Evolutionary conservation across 345 rosid genomes (phyloP).

Genomic region (Syzygium aqueum): DNA sequence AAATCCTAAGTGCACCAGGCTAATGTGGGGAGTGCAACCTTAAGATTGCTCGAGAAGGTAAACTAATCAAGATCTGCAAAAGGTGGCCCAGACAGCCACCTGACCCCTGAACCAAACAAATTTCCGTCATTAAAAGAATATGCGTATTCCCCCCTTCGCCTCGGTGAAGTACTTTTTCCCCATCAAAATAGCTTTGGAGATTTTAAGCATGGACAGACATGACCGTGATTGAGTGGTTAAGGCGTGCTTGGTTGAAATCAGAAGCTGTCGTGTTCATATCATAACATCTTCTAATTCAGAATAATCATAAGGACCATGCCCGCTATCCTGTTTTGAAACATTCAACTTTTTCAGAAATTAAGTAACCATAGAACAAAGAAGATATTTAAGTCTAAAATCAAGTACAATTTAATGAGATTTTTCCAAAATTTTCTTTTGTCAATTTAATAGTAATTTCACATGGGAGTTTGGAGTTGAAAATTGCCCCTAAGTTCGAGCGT

Average conservation of each 20-base stretch:
- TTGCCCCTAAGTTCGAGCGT: not conserved
- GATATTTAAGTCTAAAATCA: not conserved
- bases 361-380: not conserved
- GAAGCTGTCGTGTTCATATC: not conserved
- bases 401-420: not conserved
- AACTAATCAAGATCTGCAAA: not conserved
- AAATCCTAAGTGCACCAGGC: not conserved
- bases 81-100: not conserved
- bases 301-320: not conserved
- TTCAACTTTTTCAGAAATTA: not conserved
- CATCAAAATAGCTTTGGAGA: not conserved
- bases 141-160: not conserved
- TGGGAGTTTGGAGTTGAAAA: not conserved
- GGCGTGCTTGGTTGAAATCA: not conserved
- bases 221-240: not conserved
- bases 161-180: not conserved
- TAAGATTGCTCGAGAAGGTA: not conserved
- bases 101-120: not conserved
- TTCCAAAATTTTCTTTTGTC: not conserved
- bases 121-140: not conserved
- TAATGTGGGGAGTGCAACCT: fast-evolving
- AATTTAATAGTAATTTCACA: not conserved
- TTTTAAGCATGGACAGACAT: not conserved
- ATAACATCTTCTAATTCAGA: not conserved
- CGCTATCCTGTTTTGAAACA: not conserved